These are phyloP conservation scores for Bryoglossum gracile DNA, from an alignment of 495 filamentous ascomycete genomes.

Conservation along the genomic window DNA sequence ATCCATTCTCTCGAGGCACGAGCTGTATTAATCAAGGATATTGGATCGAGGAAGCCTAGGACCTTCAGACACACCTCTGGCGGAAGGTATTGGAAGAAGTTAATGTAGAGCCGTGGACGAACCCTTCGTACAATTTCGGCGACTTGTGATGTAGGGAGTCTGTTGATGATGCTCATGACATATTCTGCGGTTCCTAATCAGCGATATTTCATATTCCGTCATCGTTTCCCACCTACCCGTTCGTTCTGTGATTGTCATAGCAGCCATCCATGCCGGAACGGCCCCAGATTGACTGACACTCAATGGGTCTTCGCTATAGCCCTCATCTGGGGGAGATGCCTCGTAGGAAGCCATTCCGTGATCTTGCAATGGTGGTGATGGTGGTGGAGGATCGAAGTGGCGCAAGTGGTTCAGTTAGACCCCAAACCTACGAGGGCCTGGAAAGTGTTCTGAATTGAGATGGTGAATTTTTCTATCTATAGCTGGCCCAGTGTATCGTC, in stretches of 20 bases:
- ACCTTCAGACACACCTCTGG: slow-evolving; percentile 84
- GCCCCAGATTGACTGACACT: slow-evolving; percentile 22
- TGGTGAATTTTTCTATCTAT: too few relatives aligned
- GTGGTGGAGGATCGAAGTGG: too few relatives aligned
- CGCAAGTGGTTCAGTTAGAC: too few relatives aligned
- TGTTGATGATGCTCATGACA: slow-evolving; percentile 58
- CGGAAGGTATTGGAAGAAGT: slow-evolving; percentile 79
- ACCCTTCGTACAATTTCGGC: slow-evolving; percentile 70
- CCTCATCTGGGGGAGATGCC: slow-evolving; percentile 42
- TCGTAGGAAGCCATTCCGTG: slow-evolving; percentile 16
- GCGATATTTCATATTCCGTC: background rate
- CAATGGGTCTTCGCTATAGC: slow-evolving; percentile 52
- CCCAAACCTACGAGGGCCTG: too few relatives aligned
- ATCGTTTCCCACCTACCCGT: slow-evolving; percentile 35
- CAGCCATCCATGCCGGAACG: slow-evolving; percentile 33
- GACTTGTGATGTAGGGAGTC: slow-evolving; percentile 67
- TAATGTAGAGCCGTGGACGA: slow-evolving; percentile 77
- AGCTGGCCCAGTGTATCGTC: too few relatives aligned
- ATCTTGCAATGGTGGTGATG: too few relatives aligned
- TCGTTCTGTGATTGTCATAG: slow-evolving; percentile 38
- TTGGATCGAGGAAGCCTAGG: slow-evolving; percentile 73
- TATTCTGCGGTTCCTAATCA: slow-evolving; percentile 47
- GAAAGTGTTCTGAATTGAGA: too few relatives aligned
- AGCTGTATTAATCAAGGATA: slow-evolving; percentile 69
- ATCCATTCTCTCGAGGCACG: slow-evolving; percentile 77